Evolutionary conservation across 306 rosid species (phyloP), one percentile per base, ranked within the genome.

Genomic region (Argentina anserina): DNA sequence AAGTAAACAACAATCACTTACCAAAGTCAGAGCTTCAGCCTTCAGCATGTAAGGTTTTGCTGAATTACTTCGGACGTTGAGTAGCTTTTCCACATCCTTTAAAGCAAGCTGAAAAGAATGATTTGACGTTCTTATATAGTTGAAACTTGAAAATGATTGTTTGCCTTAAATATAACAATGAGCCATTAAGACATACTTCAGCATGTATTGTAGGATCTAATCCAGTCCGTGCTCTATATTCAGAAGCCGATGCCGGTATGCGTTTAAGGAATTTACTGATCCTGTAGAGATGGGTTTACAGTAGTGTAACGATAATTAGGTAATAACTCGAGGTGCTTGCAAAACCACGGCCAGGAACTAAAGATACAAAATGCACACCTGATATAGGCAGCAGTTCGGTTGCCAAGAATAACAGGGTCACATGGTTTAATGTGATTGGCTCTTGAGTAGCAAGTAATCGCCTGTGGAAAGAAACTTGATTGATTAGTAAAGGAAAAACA

Each of bases 191-290:
- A 76, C 82, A 76, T 89, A 89, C 99, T 81, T 91, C 96, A 74
- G 97, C 97, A 87, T 87, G 96, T 72, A 85, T 90, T 69, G 96
- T 88, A 77, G 99, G 96, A 82, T 94, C 99, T 84, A 94, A 85
- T 76, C 99, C 97, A 80, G 84, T 91, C 85, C 83, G 73, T 58
- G 99, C 93, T 74, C 75, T 90, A 77, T 78, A 75, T 84, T 91
- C 99, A 59, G 99, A 94, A 79, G 91, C 85, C 36, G 95, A 88
- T 65, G 99, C 76, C 3, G 96, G 53, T 83, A 92, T 84, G 59
- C 73, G 68, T 72, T 81, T 89, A 45, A 91, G 78, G 70, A 70
- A 91, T 74, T 83, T 85, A 82, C 96, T 87, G 75, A 87, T 81
- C 96, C 99, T 94, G 96, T 65, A 53, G 80, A 74, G 69, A 41